Evolutionary conservation across 352 stramenopile species (phyloP), one percentile per base, ranked within the genome.

Genomic region (Labyrinthula sp.): DNA sequence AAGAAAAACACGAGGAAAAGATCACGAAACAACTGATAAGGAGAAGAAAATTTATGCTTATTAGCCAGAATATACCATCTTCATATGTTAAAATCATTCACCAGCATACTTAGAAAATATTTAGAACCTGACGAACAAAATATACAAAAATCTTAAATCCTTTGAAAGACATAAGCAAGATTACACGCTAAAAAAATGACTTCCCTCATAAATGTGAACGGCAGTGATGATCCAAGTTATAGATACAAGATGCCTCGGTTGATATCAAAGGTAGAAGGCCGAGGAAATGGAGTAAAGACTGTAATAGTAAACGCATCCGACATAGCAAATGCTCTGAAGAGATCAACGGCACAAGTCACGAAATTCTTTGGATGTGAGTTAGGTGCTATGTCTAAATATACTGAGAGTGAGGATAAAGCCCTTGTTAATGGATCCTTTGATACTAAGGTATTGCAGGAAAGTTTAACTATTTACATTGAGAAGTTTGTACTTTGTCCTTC

Each of bases 341-440:
- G 87, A 38, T 73, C 57, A 28, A 34, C 38, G 15, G 75, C 73
- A 14, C 85, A 96, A 65, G 83, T 97, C 20, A 95, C 76, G 78
- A 96, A 92, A 73, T 97, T 95, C 63, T 97, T 99, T 54, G 89
- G 89, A 37, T 93, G 68, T 40, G 89, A 99, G 65, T 65, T 99
- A 0, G 87, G 89, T 31, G 84, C 88, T 21, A 88, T 97, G 69
- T 95, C 86, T 48, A 94, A 89, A 43, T 95, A 89, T 65, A 79
- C 86, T 54, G 73, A 84, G 4, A 89, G 90, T 39, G 90, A 77
- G 3, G 78, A 94, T 60, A 77, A 83, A 40, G 80, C 82, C 8
- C 79, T 94, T 47, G 85, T 97, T 25, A 95, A 97, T 64, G 88
- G 88, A 46, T 77, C 83, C 21, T 79, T 92, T 12, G 79, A 75